Conservation (phyloP, 78 protist species). For the Planoprotostelium fungivorum region DNA sequence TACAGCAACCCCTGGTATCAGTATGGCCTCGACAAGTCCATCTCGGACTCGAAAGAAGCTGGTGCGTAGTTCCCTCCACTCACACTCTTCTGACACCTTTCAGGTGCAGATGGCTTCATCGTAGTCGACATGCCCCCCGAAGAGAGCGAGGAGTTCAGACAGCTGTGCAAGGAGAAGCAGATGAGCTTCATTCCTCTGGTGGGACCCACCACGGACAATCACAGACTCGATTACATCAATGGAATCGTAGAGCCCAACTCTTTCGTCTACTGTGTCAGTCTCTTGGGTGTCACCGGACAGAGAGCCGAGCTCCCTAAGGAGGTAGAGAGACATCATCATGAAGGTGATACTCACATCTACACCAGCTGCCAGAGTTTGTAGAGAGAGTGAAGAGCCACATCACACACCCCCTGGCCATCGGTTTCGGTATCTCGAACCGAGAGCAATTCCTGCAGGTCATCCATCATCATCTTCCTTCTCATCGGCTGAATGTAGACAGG, state of each 20-base stretch:
- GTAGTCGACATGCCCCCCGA: slow-evolving; percentile 83
- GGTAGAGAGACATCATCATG: background rate
- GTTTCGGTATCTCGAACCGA: slow-evolving; percentile 59
- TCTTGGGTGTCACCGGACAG: slow-evolving; percentile 41
- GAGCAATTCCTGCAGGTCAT: background rate
- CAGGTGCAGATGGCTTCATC: slow-evolving; percentile 74
- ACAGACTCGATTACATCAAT: slow-evolving; percentile 23
- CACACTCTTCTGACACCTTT: background rate
- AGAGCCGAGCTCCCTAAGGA: background rate
- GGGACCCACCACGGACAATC: slow-evolving; percentile 62
- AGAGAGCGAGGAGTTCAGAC: slow-evolving; percentile 16
- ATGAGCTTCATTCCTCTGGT: slow-evolving; percentile 39
- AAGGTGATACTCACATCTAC: too few relatives aligned
- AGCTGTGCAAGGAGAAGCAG: background rate
- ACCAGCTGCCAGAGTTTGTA: background rate
- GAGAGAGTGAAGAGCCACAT: slow-evolving; percentile 5
- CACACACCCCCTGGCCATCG: slow-evolving; percentile 56
- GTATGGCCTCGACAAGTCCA: slow-evolving; percentile 25
- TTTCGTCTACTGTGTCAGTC: slow-evolving; percentile 64
- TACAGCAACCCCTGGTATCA: slow-evolving; percentile 72
- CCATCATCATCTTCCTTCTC: too few relatives aligned
- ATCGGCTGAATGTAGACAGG: too few relatives aligned
- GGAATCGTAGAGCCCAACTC: slow-evolving; percentile 11
- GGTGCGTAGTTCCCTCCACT: background rate
- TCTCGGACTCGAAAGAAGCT: slow-evolving; percentile 7